Evolutionary conservation across 2,329 filamentous ascomycete species (phyloP), one percentile per base, ranked within the genome.

Genomic region (Trichophyton mentagrophytes): DNA sequence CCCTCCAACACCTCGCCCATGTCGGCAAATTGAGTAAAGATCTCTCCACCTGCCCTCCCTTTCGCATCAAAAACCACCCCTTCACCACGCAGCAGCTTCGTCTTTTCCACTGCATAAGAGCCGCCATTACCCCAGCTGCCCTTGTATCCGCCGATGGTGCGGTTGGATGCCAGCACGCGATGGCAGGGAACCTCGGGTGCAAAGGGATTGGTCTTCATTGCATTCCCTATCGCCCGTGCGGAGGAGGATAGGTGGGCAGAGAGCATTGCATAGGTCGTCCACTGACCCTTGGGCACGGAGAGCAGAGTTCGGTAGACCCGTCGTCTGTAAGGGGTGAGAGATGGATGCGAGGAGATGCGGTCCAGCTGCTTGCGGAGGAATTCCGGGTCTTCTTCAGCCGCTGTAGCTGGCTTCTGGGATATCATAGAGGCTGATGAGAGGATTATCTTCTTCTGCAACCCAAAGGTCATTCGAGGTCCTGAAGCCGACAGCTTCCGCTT

Each of bases 131-230:
- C 73, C 77, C 78, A 78, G 38, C 73, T 71, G 13, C 80, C 80
- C 42, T 77, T 74, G 66, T 81, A 82, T 9, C 80, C 80, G 15
- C 80, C 79, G 20, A 82, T 69, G 5, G 69, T 78, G 11, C 88
- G 85, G 58, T 85, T 85, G 46, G 84, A 85, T 4, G 88, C 87
- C 55, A 95, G 82, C 22, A 92, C 86, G 8, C 90, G 81, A 72
- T 95, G 89, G 66, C 89, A 95, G 1, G 89, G 90, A 3, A 92
- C 86, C 38, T 83, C 80, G 0, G 90, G 89, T 13, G 90, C 89
- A 67, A 92, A 95, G 0, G 89, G 89, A 70, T 95, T 95, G 40
- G 74, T 77, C 17, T 87, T 81, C 69, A 95, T 78, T 1, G 88
- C 88, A 62, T 88, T 89, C 15, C 89, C 89, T 3, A 93, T 83